Evolutionary conservation across 148 eudicot genomes (phyloP).

Genomic region (Spergularia bocconei): DNA sequence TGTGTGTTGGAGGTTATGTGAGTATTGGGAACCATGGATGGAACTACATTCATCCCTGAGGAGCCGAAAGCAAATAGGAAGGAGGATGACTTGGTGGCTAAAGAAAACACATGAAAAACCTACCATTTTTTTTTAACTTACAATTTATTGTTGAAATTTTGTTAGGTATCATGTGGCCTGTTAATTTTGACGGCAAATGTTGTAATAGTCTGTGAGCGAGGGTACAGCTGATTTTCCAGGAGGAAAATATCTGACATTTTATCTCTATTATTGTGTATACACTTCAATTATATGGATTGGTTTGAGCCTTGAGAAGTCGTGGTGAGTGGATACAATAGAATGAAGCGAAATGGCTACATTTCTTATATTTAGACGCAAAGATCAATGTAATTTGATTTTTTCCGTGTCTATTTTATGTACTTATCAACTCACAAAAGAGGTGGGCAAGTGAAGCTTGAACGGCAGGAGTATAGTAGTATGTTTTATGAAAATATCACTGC

Average conservation of each 20-base stretch:
- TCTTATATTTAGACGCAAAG: too few species aligned
- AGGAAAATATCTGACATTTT: too few species aligned
- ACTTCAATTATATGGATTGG: neutral
- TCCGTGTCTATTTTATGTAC: too few species aligned
- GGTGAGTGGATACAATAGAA: neutral
- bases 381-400: too few species aligned
- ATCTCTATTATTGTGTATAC: neutral
- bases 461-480: too few species aligned
- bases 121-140: neutral
- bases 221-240: too few species aligned
- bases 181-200: constrained; percentile 7
- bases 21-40: neutral
- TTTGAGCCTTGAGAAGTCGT: neutral
- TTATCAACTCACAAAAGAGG: too few species aligned
- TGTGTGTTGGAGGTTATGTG: neutral
- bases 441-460: too few species aligned
- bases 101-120: neutral
- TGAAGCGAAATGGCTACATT: too few species aligned
- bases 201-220: neutral
- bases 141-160: neutral
- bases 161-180: neutral
- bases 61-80: neutral
- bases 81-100: neutral
- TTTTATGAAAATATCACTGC: too few species aligned
- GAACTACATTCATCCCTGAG: neutral